Evolutionary conservation across 768 basidiomycete species (phyloP).

Genomic region (Mycena latifolia): DNA sequence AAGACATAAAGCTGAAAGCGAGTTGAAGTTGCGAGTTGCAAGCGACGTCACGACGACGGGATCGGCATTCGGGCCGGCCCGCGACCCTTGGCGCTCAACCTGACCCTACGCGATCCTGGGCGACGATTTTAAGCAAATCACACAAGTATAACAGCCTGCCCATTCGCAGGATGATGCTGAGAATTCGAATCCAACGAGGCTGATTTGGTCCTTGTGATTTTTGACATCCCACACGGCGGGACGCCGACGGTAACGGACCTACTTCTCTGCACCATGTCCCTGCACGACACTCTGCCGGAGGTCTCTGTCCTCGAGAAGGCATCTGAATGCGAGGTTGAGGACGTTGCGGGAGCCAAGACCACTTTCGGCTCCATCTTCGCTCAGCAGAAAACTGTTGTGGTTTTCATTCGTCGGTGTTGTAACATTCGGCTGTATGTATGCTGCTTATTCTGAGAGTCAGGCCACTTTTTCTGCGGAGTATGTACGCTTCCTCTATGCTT

Average conservation of each 20-base stretch:
- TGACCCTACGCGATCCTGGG: too few relatives aligned
- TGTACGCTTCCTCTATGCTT: conserved; percentile 48
- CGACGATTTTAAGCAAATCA: too few relatives aligned
- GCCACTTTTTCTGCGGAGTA: conserved; percentile 78
- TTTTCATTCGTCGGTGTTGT: conserved; percentile 67
- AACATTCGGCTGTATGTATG: not conserved
- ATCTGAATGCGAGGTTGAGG: conserved; percentile 54
- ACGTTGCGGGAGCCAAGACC: conserved; percentile 59
- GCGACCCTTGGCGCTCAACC: too few relatives aligned
- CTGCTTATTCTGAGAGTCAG: conserved; percentile 43
- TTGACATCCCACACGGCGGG: too few relatives aligned
- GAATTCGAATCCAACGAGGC: too few relatives aligned
- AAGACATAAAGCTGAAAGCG: not conserved
- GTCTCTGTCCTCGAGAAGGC: conserved; percentile 50
- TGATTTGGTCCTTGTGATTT: too few relatives aligned
- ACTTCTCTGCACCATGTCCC: conserved; percentile 31
- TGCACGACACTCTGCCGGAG: conserved; percentile 48
- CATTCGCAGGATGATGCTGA: too few relatives aligned
- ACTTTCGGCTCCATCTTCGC: conserved; percentile 66
- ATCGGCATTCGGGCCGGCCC: too few relatives aligned
- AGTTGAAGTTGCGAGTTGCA: not conserved
- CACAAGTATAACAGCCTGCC: too few relatives aligned
- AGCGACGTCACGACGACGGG: too few relatives aligned
- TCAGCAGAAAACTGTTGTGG: conserved; percentile 65
- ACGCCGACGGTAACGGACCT: too few relatives aligned